These are phyloP conservation scores for Dissoconium aciculare DNA, from an alignment of 2,329 filamentous ascomycete species.

Conservation along the genomic window DNA sequence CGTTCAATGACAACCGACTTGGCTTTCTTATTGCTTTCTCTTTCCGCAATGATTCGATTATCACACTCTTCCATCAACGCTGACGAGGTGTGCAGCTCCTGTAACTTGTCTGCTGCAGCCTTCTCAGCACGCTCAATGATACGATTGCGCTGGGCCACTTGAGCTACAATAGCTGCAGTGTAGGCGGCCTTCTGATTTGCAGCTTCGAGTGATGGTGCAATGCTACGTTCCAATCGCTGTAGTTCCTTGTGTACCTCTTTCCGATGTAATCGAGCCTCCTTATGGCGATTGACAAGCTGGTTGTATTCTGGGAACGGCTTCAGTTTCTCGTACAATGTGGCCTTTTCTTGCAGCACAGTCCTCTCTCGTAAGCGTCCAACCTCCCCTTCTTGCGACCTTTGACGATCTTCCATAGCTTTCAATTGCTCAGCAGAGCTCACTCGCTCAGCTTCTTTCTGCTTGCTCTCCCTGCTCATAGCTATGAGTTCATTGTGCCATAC, in stretches of 20 bases:
- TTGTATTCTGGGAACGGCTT: conserved; percentile 52
- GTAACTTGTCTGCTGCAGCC: conserved; percentile 28
- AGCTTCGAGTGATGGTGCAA: conserved; percentile 54
- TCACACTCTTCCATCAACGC: conserved; percentile 22
- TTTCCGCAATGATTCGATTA: conserved; percentile 27
- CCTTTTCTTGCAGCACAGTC: conserved; percentile 48
- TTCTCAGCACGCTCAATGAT: conserved; percentile 41
- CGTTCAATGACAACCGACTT: conserved; percentile 18
- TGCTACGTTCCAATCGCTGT: conserved; percentile 42
- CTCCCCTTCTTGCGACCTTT: conserved; percentile 60
- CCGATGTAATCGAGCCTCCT: conserved; percentile 40
- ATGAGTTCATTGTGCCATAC: conserved; percentile 64
- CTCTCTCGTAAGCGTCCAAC: conserved; percentile 72
- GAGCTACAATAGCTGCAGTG: conserved; percentile 38
- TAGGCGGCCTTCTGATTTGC: conserved; percentile 60
- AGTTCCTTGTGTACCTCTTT: conserved; percentile 43
- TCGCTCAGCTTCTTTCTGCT: conserved; percentile 35
- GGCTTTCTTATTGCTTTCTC: conserved; percentile 27
- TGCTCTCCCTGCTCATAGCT: conserved; percentile 53
- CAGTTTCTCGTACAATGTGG: conserved; percentile 50
- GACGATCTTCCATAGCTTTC: conserved; percentile 53
- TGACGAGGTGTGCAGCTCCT: conserved; percentile 25
- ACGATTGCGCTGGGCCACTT: conserved; percentile 40
- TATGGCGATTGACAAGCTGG: conserved; percentile 35
- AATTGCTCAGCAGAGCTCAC: conserved; percentile 48